Evolutionary conservation across 2,329 filamentous ascomycete species (phyloP), one percentile per base, ranked within the genome.

Genomic region (Aspergillus ruber): DNA sequence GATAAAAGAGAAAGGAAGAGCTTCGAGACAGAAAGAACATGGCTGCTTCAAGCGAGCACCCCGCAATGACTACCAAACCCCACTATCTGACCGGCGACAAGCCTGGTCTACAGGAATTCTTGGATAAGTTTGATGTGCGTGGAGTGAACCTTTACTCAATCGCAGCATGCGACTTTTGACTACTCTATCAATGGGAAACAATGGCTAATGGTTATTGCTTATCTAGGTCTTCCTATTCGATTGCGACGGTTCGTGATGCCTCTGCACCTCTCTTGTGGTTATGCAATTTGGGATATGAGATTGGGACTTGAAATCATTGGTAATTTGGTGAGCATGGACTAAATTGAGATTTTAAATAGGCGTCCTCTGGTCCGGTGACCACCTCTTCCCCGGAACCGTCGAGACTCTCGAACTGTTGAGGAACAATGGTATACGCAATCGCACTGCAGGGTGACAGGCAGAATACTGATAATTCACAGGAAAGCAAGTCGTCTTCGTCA

Each of bases 151-250:
- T n/a, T n/a, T n/a, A n/a, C n/a, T n/a, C n/a, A n/a, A n/a, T n/a
- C n/a, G n/a, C n/a, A n/a, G n/a, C n/a, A n/a, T n/a, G n/a, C n/a
- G n/a, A n/a, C n/a, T n/a, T n/a, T n/a, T n/a, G n/a, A n/a, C n/a
- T n/a, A n/a, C n/a, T n/a, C n/a, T n/a, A n/a, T n/a, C n/a, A n/a
- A n/a, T n/a, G n/a, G n/a, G n/a, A n/a, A n/a, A n/a, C n/a, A n/a
- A n/a, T n/a, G n/a, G n/a, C n/a, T n/a, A n/a, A n/a, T n/a, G n/a
- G n/a, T n/a, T n/a, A n/a, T n/a, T n/a, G n/a, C n/a, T n/a, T n/a
- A n/a, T n/a, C n/a, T 57, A 95, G 89, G 83, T 88, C 32, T 97
- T 98, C 64, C 76, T 98, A 10, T 88, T 98, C 62, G 93, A 98
- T 67, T 98, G 93, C 72, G 93, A 98, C 81, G 93, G 91, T 95